These are phyloP conservation scores for Tolypocladium album DNA, from an alignment of 2,329 filamentous ascomycete species.

Conservation along the genomic window DNA sequence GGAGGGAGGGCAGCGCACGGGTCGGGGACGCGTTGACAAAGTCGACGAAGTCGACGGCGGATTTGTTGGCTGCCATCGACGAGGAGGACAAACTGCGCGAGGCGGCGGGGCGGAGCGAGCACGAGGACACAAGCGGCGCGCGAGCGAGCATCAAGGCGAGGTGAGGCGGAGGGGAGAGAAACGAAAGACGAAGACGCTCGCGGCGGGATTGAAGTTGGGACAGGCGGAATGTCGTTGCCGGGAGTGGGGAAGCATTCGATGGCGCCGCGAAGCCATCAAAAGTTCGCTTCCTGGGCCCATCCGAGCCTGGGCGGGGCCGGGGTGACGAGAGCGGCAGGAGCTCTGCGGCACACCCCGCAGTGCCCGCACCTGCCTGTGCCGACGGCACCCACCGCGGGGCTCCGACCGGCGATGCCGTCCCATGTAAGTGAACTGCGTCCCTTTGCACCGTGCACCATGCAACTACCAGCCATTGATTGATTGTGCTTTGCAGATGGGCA, in stretches of 20 bases:
- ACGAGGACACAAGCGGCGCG: neutral
- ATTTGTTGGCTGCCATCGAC: slow-evolving; percentile 39
- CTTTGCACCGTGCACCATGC: too few relatives aligned
- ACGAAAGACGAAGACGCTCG: neutral
- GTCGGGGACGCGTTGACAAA: slow-evolving; percentile 94
- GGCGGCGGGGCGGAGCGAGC: neutral
- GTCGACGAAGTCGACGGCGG: slow-evolving; percentile 75
- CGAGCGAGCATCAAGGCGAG: neutral
- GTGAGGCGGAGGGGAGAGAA: too few relatives aligned
- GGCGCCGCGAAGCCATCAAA: neutral
- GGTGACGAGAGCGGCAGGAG: neutral
- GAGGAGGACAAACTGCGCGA: slow-evolving; percentile 17
- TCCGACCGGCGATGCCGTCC: neutral
- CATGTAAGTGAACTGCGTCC: too few relatives aligned
- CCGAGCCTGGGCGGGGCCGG: neutral
- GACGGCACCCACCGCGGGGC: neutral
- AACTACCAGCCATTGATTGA: too few relatives aligned
- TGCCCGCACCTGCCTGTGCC: neutral
- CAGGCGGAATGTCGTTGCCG: neutral
- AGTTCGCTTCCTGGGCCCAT: neutral
- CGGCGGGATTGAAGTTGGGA: neutral
- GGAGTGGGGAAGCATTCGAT: too few relatives aligned
- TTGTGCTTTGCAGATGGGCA: too few relatives aligned
- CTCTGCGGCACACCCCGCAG: neutral
- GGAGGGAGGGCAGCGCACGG: slow-evolving; percentile 42